phyloP scores from a whole-genome alignment of 2,329 filamentous ascomycete genomes.

The Trichoderma pleuroti region DNA sequence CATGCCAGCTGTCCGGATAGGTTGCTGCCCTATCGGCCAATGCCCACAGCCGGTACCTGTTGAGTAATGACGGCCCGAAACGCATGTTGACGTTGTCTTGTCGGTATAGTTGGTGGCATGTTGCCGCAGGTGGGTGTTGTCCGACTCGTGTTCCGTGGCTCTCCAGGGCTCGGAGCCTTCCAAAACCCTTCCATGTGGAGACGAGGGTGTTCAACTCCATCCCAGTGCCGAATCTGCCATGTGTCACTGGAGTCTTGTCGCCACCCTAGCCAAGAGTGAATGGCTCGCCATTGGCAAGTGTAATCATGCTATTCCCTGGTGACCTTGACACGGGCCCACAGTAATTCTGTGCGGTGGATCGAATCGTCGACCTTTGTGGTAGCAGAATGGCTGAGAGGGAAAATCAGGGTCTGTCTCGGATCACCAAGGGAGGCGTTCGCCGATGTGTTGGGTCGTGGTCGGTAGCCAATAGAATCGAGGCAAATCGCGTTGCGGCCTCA shows the following conservation, averaged over 20 bases:
- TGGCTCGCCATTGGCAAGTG: slow-evolving; percentile 3
- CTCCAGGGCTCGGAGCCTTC: slow-evolving; percentile 13
- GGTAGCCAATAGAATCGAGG: background rate
- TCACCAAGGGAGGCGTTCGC: background rate
- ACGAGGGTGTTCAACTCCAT: background rate
- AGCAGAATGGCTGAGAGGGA: background rate
- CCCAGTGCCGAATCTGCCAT: slow-evolving; percentile 10
- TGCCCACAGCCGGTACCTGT: background rate
- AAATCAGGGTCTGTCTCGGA: slow-evolving; percentile 2
- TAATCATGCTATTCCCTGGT: background rate
- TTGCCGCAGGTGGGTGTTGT: background rate
- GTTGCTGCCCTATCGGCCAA: background rate
- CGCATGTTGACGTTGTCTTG: background rate
- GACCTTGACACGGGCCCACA: background rate
- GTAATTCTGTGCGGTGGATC: background rate
- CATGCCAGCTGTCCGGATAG: slow-evolving; percentile 2
- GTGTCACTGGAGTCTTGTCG: slow-evolving; percentile 8
- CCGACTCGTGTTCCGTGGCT: slow-evolving; percentile 12
- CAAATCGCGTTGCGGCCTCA: background rate
- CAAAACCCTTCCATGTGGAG: slow-evolving; percentile 20
- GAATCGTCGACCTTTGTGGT: background rate
- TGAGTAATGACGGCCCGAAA: background rate
- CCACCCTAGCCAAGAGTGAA: background rate
- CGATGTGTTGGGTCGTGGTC: background rate
- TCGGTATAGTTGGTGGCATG: background rate